A percentile compares a stretch with the other conserved stretches of the same genome.
These are phyloP conservation scores for Mercurialis annua DNA, from an alignment of 345 rosid species.

Conservation along the genomic window DNA sequence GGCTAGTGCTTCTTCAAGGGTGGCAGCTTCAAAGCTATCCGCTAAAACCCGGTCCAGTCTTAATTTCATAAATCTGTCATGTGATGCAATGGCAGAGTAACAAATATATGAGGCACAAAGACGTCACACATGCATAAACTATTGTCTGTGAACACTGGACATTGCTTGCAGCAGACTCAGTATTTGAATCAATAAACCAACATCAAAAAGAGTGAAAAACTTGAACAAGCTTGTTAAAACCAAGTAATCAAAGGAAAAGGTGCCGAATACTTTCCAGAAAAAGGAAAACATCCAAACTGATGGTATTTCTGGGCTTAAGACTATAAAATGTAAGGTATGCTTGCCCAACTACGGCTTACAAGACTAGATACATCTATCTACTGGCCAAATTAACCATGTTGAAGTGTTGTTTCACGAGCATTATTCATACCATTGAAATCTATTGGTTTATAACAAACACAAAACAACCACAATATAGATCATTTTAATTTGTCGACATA, in stretches of 20 bases:
- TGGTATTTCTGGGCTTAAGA: neutral
- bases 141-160: neutral
- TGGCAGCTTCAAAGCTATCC: constrained; percentile 64
- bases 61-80: constrained; percentile 86
- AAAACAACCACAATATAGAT: neutral
- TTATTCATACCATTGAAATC: neutral
- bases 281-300: neutral
- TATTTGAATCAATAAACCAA: too few relatives aligned
- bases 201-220: neutral
- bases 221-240: neutral
- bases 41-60: constrained; percentile 89
- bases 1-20: constrained; percentile 76
- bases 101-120: constrained; percentile 10
- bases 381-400: neutral
- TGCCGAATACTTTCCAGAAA: neutral
- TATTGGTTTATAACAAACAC: neutral
- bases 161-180: neutral
- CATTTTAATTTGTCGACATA: too few relatives aligned
- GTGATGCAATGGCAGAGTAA: constrained; percentile 8
- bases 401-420: neutral
- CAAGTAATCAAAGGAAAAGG: neutral
- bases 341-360: neutral
- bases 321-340: neutral
- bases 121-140: neutral
- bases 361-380: neutral